Base-by-base conservation (phyloP, 805 yeast species). In the Hemisphaericaspora nanyangensis region DNA sequence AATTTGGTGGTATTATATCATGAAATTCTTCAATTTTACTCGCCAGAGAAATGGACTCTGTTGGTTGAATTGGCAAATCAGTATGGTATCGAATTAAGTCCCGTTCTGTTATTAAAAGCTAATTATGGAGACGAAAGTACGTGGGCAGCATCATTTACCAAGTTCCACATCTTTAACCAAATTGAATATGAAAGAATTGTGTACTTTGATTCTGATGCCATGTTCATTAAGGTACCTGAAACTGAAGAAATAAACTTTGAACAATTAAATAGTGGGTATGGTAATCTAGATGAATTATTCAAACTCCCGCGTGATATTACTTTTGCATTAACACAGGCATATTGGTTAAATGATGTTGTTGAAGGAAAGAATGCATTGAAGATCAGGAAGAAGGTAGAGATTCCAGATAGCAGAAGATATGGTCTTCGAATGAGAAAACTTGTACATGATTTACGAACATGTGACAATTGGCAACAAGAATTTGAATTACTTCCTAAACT, bases 151-250 rank as follows among this genome's bases (percentile, higher is more conserved):
- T 72, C 81, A 39, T 74, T 76, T 46, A 77, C 82, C 1, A 81
- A 81, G 49, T 58, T 80, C 20, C 60, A 68, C 43, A 69, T 76
- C 0, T 80, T 80, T 51, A 64, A 70, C 38, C 66, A 67, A 47
- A 55, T 61, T 0, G 68, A 74, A 26, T 81, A 65, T 50, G 76
- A 77, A 18, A 55, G 82, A 33, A 52, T 81, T 13, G 67, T 81
- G 11, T 79, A 70, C 51, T 55, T 81, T 48, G 87, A 81, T 53
- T 68, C 80, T 7, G 86, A 80, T 57, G 70, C 80, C 2, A 55
- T 67, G 46, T 48, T 78, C 11, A 45, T 52, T 13, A 35, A 31
- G 19, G 35, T 35, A 20, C 40, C 33, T n/a, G 27, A 34, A 13
- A 22, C 27, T 24, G 35, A 20, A 2, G 30, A 20, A 3, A 18